phyloP scores from a whole-genome alignment of 805 yeast species.

The Candida stauntonica region DNA sequence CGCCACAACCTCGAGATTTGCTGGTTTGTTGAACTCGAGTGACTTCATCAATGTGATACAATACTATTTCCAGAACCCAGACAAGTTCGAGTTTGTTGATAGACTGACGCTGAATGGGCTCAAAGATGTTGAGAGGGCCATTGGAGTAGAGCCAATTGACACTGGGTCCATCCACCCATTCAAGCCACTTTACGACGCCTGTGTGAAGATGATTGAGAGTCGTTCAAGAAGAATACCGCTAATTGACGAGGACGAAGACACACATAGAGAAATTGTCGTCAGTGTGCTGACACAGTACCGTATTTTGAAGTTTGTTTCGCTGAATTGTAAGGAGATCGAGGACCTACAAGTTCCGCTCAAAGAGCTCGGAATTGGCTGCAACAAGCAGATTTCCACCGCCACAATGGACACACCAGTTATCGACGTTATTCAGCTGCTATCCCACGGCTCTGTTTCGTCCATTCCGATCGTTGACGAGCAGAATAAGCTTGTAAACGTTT shows the following conservation, averaged over 20 bases:
- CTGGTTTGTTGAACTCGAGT: conserved; percentile 86
- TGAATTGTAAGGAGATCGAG: conserved; percentile 92
- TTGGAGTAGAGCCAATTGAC: conserved; percentile 83
- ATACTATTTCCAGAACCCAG: conserved; percentile 86
- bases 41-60: conserved; percentile 95
- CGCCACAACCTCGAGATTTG: conserved; percentile 81
- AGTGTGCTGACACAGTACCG: conserved; percentile 94
- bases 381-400: conserved; percentile 61
- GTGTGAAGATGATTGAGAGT: conserved; percentile 83
- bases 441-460: conserved; percentile 79
- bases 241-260: conserved; percentile 89
- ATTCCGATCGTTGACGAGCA: conserved; percentile 87
- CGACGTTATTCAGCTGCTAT: conserved; percentile 81
- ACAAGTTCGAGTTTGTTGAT: conserved; percentile 83
- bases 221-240: conserved; percentile 91
- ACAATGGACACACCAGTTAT: conserved; percentile 89
- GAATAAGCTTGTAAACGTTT: conserved; percentile 72
- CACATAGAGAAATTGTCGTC: conserved; percentile 90
- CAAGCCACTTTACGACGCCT: conserved; percentile 85
- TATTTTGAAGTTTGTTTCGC: conserved; percentile 89
- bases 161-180: conserved; percentile 88
- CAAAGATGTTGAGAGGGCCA: conserved; percentile 79
- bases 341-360: conserved; percentile 72
- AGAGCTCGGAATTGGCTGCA: conserved; percentile 63
- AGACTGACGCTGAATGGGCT: conserved; percentile 79